Evolutionary conservation across 2,329 filamentous ascomycete species (phyloP).

Genomic region (Colletotrichum theobromicola): DNA sequence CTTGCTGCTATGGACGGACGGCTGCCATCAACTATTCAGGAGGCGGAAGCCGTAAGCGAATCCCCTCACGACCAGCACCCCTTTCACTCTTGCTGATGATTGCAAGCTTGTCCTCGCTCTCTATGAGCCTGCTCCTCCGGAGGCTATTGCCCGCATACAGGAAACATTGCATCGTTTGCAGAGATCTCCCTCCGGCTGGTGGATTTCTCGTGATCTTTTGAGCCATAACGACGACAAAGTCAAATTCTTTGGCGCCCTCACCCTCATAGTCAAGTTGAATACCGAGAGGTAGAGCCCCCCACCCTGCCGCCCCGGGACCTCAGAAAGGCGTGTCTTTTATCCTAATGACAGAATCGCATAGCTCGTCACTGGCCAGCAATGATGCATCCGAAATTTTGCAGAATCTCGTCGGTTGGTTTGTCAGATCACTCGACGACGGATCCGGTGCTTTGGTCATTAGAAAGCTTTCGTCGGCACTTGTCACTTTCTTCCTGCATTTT

Average conservation of each 20-base stretch:
- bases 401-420: constrained; percentile 67
- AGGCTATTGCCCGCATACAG: constrained; percentile 61
- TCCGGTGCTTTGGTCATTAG: constrained; percentile 67
- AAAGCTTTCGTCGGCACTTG: constrained; percentile 79
- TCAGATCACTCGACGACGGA: constrained; percentile 55
- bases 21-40: constrained; percentile 9
- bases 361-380: constrained; percentile 57
- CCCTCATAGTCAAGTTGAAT: constrained; percentile 93
- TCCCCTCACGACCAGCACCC: not conserved
- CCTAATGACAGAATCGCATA: constrained; percentile 24
- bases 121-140: constrained; percentile 56
- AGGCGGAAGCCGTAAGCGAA: constrained; percentile 20
- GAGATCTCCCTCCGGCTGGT: constrained; percentile 82
- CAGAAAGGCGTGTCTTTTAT: not conserved
- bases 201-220: constrained; percentile 79
- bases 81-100: not conserved
- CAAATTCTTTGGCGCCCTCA: constrained; percentile 91
- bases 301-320: no score
- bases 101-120: constrained; percentile 54
- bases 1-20: constrained; percentile 10
- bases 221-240: constrained; percentile 73
- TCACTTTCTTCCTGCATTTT: constrained; percentile 77
- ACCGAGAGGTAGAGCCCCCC: constrained; percentile 68
- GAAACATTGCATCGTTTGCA: constrained; percentile 81
- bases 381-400: constrained; percentile 65